Conservation (phyloP, 1,139 yeast species). For the Magnusiomyces fungicola region DNA sequence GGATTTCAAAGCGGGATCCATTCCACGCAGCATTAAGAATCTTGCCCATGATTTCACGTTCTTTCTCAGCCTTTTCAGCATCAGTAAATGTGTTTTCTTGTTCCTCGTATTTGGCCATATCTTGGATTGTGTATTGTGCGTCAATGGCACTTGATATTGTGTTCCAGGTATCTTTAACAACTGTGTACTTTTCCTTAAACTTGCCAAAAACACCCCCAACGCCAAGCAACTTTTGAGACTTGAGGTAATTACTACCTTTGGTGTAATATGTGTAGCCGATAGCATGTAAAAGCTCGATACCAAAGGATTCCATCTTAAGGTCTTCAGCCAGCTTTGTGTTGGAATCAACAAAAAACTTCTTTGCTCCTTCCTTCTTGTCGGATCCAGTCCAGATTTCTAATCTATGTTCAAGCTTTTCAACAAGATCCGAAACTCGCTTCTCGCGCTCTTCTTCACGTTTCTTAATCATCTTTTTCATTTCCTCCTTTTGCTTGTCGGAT, state of each 20-base stretch:
- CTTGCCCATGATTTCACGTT: slow-evolving; percentile 79
- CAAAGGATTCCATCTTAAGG: slow-evolving; percentile 89
- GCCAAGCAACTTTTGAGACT: slow-evolving; percentile 71
- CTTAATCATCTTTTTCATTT: slow-evolving; percentile 69
- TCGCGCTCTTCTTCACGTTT: slow-evolving; percentile 66
- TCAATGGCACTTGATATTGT: slow-evolving; percentile 82
- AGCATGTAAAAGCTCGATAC: slow-evolving; percentile 80
- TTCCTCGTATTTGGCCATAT: slow-evolving; percentile 41
- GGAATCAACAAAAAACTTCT: slow-evolving; percentile 60
- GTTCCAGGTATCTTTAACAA: slow-evolving; percentile 77
- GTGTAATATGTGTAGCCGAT: slow-evolving; percentile 71
- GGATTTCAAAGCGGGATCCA: slow-evolving; percentile 85
- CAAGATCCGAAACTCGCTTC: slow-evolving; percentile 60
- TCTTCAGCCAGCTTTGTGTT: slow-evolving; percentile 78
- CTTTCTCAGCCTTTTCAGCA: slow-evolving; percentile 81
- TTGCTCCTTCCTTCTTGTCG: slow-evolving; percentile 61
- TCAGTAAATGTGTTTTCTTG: slow-evolving; percentile 36
- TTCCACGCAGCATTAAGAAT: slow-evolving; percentile 95
- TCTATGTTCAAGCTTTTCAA: slow-evolving; percentile 56
- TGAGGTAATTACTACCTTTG: slow-evolving; percentile 52
- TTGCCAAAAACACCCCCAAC: slow-evolving; percentile 80
- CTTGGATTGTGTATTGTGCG: slow-evolving; percentile 61
- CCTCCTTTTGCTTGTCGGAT: slow-evolving; percentile 45
- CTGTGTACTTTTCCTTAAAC: slow-evolving; percentile 80
- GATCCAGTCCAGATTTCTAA: slow-evolving; percentile 80